Conservation (phyloP, 352 stramenopile genomes). For the Phytopythium oedochilum region DNA sequence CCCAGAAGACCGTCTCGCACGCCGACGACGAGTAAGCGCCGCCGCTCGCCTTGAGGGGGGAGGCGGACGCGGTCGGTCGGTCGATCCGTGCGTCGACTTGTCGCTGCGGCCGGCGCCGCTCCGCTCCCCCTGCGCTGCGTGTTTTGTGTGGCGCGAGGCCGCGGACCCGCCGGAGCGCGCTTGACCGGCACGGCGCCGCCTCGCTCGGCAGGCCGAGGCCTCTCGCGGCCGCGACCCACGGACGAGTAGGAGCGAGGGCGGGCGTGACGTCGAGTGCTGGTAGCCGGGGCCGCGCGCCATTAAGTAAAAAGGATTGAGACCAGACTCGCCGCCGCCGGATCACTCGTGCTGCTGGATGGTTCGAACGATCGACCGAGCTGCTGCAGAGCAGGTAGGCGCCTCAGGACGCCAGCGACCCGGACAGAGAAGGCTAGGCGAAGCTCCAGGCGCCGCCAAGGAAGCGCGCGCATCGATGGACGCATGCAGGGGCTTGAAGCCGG, state of each 20-base stretch:
- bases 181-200: too few relatives aligned
- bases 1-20: conserved; percentile 45
- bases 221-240: not conserved
- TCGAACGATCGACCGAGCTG: too few relatives aligned
- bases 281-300: not conserved
- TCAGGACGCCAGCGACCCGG: too few relatives aligned
- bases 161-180: not conserved
- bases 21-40: conserved; percentile 32
- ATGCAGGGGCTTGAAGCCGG: not conserved
- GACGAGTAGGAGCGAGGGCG: not conserved
- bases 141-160: not conserved
- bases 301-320: conserved; percentile 2
- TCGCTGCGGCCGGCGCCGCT: not conserved
- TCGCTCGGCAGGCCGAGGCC: too few relatives aligned
- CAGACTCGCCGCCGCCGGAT: too few relatives aligned
- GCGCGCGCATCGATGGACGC: not conserved
- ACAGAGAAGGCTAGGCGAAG: too few relatives aligned
- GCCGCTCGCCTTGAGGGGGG: not conserved
- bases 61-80: not conserved
- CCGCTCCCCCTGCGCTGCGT: not conserved
- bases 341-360: too few relatives aligned
- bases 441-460: too few relatives aligned
- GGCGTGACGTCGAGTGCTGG: too few relatives aligned
- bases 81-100: not conserved
- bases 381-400: too few relatives aligned